Conservation (phyloP, 371 early-diverging fungal species). For the Mortierella sp. region DNA sequence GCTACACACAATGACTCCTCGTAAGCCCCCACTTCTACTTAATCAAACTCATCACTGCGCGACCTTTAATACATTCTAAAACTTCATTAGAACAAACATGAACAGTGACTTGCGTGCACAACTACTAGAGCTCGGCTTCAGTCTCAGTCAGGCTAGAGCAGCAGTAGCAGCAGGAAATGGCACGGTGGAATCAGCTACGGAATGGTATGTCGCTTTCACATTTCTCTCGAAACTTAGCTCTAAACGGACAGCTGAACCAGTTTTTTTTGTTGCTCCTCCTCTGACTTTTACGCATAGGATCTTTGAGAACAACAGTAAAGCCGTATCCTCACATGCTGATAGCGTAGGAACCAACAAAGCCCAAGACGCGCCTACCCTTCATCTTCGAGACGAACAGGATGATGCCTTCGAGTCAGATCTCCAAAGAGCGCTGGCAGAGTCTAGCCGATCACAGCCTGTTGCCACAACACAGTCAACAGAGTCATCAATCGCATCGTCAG, state of each 20-base stretch:
- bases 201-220: conserved; percentile 27
- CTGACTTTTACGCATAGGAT: conserved; percentile 25
- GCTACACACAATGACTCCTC: background rate
- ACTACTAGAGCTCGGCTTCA: conserved; percentile 45
- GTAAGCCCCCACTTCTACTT: background rate
- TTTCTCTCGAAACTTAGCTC: background rate
- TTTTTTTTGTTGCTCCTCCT: background rate
- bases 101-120: conserved; percentile 47
- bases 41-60: background rate
- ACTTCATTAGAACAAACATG: background rate
- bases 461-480: background rate
- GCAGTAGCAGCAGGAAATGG: conserved; percentile 53
- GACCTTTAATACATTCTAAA: background rate
- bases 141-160: conserved; percentile 49
- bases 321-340: background rate
- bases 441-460: conserved; percentile 4
- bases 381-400: conserved; percentile 26
- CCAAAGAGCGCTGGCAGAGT: conserved; percentile 36
- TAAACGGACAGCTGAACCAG: background rate
- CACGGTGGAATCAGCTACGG: conserved; percentile 36
- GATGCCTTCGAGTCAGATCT: conserved; percentile 37
- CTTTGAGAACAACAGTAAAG: conserved; percentile 24
- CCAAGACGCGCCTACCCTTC: conserved; percentile 16
- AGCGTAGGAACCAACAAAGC: background rate
- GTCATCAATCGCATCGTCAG: background rate